Percentiles rank a stretch among this genome's conserved stretches.
Conservation (phyloP, 345 rosid genomes). For the Ceriops zippeliana region DNA sequence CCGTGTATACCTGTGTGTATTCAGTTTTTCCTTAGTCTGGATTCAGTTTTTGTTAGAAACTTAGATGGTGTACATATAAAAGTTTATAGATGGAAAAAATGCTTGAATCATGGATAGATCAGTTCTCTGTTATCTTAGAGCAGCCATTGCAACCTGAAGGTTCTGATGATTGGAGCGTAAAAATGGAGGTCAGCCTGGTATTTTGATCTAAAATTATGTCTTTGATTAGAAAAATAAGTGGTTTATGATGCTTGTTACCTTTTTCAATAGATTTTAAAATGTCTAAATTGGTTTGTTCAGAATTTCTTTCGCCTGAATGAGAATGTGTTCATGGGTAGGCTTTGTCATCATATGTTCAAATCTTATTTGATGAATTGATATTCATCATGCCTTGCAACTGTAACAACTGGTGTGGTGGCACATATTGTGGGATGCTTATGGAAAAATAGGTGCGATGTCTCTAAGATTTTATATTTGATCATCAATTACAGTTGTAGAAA, state of each 20-base stretch:
- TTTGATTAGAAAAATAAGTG: conserved; percentile 1
- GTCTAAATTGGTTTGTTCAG: conserved; percentile 82
- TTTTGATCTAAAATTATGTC: conserved; percentile 15
- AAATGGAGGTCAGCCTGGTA: conserved; percentile 69
- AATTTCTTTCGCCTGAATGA: conserved; percentile 66
- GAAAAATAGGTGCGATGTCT: conserved; percentile 82
- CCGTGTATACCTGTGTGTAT: too few species aligned
- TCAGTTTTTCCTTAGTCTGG: too few species aligned
- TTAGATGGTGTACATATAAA: background rate
- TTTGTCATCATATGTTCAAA: background rate
- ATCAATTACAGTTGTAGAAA: conserved; percentile 70
- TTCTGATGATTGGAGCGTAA: conserved; percentile 88
- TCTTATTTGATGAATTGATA: conserved; percentile 9
- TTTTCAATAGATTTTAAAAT: conserved; percentile 65
- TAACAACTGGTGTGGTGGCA: conserved; percentile 36
- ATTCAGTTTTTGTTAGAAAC: background rate
- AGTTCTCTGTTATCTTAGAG: conserved; percentile 56
- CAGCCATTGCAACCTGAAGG: conserved; percentile 74
- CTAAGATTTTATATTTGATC: conserved; percentile 62
- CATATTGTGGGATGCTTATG: conserved; percentile 73
- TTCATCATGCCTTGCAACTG: conserved; percentile 2
- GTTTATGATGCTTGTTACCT: conserved; percentile 5
- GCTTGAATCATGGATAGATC: conserved; percentile 69
- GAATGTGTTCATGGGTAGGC: conserved; percentile 65
- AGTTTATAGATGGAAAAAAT: conserved; percentile 36